phyloP scores from a whole-genome alignment of 352 stramenopile species.

The Pythium diclinum region DNA sequence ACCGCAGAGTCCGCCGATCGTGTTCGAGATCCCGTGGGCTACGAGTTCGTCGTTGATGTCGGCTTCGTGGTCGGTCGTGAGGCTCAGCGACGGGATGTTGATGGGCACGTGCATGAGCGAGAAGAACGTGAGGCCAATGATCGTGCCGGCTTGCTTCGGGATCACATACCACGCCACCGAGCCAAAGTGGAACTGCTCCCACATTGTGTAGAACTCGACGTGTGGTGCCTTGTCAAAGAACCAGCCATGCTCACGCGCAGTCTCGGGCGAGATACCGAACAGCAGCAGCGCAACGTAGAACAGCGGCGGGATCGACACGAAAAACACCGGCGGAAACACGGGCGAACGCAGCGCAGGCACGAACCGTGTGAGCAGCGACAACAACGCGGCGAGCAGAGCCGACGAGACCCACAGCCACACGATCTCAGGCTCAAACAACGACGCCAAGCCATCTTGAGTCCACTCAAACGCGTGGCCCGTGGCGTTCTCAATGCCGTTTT shows the following conservation, averaged over 20 bases:
- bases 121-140: constrained; percentile 90
- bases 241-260: constrained; percentile 63
- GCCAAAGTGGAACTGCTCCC: constrained; percentile 70
- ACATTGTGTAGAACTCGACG: constrained; percentile 71
- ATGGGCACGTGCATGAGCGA: constrained; percentile 95
- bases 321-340: constrained; percentile 75
- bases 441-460: constrained; percentile 44
- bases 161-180: constrained; percentile 69
- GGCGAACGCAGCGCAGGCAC: constrained; percentile 41
- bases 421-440: constrained; percentile 46
- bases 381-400: constrained; percentile 42
- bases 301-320: constrained; percentile 72
- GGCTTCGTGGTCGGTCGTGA: constrained; percentile 81
- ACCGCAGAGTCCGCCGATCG: constrained; percentile 75
- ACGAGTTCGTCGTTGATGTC: constrained; percentile 94
- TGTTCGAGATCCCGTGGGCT: constrained; percentile 91
- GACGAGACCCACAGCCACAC: constrained; percentile 73
- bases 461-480: constrained; percentile 66
- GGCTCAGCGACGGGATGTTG: constrained; percentile 90
- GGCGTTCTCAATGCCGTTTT: constrained; percentile 84
- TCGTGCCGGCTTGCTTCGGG: constrained; percentile 67
- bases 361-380: constrained; percentile 55
- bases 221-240: constrained; percentile 70
- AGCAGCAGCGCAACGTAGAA: constrained; percentile 70
- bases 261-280: constrained; percentile 49